Base-by-base conservation (phyloP, 1,139 yeast genomes). In the Pneumocystis canis region DNA sequence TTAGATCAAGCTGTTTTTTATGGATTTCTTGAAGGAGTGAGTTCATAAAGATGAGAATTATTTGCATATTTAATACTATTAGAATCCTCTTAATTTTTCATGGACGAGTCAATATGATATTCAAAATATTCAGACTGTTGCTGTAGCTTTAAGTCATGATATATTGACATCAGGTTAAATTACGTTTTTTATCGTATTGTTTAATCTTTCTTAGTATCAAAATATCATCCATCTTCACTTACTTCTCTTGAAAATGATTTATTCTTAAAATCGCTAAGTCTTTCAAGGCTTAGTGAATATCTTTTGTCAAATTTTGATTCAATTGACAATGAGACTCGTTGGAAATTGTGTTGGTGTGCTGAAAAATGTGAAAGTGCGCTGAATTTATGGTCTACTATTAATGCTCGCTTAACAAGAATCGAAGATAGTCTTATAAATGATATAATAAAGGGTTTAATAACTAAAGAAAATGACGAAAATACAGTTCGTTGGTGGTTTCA, bases 1-100 rank as follows among this genome's bases (percentile, higher is more conserved):
- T 80, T 89, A 33, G 94, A 86, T 69, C 97, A 89, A 72, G 95
- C 89, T 0, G 81, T 89, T 0, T 85, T 83, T 69, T 85, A 78
- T 68, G 77, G 80, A 0, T 77, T 32, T n/a, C 58, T 65, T 20
- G 60, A 47, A 39, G 70, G 54, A 3, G 54, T 47, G 11, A 47
- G 54, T 47, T 33, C 6, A 39, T 11, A 25, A 25, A 11, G 20
- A 47, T 47, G 31, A 11, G 11, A 47, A 9, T 11, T 25, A 9
- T 47, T 9, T 47, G 11, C 25, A 25, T 47, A 14, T 37, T 3
- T 47, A 47, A 47, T 47, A 47, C 25, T 47, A 6, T 25, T 47
- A 62, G 69, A 82, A 75, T 61, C 86, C 81, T 65, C 71, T 89
- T 33, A 81, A 82, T 58, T 89, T 88, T 71, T 28, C 62, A 62